Base-by-base conservation (phyloP, 2,329 filamentous ascomycete genomes). In the Ceratocystis albifundus region DNA sequence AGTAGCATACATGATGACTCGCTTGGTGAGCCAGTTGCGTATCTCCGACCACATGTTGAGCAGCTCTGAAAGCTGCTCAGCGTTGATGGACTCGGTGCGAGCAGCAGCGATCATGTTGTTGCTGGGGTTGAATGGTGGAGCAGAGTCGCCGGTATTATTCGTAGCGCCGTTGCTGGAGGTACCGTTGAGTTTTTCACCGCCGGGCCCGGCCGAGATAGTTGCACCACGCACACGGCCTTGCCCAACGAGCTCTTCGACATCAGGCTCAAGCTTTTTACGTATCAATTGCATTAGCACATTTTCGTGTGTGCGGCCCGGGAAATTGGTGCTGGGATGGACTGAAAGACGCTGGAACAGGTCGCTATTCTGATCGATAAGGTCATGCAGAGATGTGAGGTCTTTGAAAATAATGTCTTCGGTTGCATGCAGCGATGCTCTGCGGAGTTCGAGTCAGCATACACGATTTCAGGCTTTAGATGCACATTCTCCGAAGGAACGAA, bases 181-280 rank as follows among this genome's bases (percentile, higher is more conserved):
- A n/a, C 71, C 7, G 70, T 70, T 10, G 3, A 72, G 74, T 30
- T 73, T 70, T 17, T 71, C 32, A 32, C 28, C 25, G 28, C 12
- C 20, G 22, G 64, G 48, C 6, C 53, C 12, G 8, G 53, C 15
- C 17, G n/a, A 46, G 20, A 62, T 48, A 20, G 50, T 53, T 7
- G 48, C 41, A 22, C 66, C 62, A 30, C 66, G 66, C 41, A 64
- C 30, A 45, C 83, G 81, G 0, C 85, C 87, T 64, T 84, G 78
- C 25, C 84, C 82, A 30, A 93, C 85, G 76, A 87, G 86, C 66
- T 86, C 84, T 73, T 92, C 88, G 20, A 91, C 85, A 28, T 84
- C 80, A 0, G 89, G 89, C 70, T 94, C 90, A 62, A 91, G 81
- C 74, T 94, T 94, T 76, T 94, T 95, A 48, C 90, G 86, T 41